Base-by-base conservation (phyloP, 768 basidiomycete genomes). In the Boletus rex-veris region DNA sequence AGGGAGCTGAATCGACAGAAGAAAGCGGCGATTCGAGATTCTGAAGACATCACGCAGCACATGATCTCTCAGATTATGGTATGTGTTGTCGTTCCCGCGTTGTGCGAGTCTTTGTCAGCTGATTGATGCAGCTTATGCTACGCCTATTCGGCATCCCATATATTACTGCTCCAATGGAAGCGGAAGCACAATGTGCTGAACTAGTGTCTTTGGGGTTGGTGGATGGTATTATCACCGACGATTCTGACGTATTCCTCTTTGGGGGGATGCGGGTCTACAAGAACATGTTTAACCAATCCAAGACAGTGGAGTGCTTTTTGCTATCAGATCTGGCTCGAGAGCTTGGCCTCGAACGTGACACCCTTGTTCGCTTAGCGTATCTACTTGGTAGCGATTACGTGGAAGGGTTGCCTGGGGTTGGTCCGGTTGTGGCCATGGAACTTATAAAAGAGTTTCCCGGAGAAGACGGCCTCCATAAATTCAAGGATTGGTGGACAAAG, bases 221-320 rank as follows among this genome's bases (percentile, higher is more conserved):
- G 36, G 94, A 99, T 58, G 97, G 97, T 0, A 89, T 99, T 50
- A 98, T 99, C 68, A 99, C 97, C 0, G 97, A 99, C 69, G 97
- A 99, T 71, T 97, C 93, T 5, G 97, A 99, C 65, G 94, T 98
- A 45, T 99, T 99, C 73, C 85, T 99, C 45, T 99, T 99, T 61
- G 97, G 97, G 31, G 96, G 92, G 21, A 73, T 81, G 59, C 86
- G 93, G n/a, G 92, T 98, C 18, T 97, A 90, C 80, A 97, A 96
- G 74, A 98, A 99, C 69, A 96, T 99, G 90, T 99, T 99, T 76
- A 98, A 98, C 68, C 96, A 98, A 71, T 90, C 91, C 45, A 98
- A 98, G 77, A 98, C 94, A 4, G 97, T 98, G 50, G 97, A 99
- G 71, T 94, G 93, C 66, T 99, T 97, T 77, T 75, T 97, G 35